These are phyloP conservation scores for Alternaria ethzedia DNA, from an alignment of 2,329 filamentous ascomycete species.

Conservation along the genomic window DNA sequence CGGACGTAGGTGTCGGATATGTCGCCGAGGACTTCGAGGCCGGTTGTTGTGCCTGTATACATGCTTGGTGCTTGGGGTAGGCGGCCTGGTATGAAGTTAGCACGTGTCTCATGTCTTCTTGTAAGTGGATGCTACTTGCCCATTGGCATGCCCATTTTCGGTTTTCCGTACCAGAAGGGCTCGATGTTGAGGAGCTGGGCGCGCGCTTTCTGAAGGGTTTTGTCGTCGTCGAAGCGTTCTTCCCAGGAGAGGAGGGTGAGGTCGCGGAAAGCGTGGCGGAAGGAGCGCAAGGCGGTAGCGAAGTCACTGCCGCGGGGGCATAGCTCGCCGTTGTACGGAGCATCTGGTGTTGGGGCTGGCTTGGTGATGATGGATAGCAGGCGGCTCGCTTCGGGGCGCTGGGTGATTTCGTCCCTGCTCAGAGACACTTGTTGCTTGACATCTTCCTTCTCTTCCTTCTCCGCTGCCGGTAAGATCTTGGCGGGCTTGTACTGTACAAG, in stretches of 20 bases:
- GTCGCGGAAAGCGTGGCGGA: slow-evolving; percentile 50
- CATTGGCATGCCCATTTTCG: slow-evolving; percentile 20
- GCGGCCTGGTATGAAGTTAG: background rate
- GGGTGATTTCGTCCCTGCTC: no score
- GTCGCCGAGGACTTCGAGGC: slow-evolving; percentile 9
- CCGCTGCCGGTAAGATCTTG: background rate
- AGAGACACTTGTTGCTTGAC: background rate
- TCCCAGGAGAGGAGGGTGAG: slow-evolving; percentile 52
- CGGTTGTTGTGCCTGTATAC: slow-evolving; percentile 8
- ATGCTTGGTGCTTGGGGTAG: background rate
- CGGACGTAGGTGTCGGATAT: background rate
- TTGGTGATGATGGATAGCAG: slow-evolving; percentile 21
- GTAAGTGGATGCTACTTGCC: background rate
- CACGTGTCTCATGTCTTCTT: background rate
- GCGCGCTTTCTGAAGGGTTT: slow-evolving; percentile 25
- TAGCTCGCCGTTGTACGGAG: slow-evolving; percentile 33
- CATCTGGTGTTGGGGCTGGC: background rate
- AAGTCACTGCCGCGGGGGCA: slow-evolving; percentile 40
- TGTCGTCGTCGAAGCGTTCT: slow-evolving; percentile 44
- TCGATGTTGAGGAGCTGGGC: slow-evolving; percentile 21
- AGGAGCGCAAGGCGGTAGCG: slow-evolving; percentile 42
- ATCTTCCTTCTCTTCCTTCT: background rate
- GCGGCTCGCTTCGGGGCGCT: slow-evolving; percentile 12
- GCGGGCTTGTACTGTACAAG: slow-evolving; percentile 35
- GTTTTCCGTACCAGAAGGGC: slow-evolving; percentile 38